These are phyloP conservation scores for Trifolium pratense DNA, from an alignment of 306 rosid species.

Conservation along the genomic window DNA sequence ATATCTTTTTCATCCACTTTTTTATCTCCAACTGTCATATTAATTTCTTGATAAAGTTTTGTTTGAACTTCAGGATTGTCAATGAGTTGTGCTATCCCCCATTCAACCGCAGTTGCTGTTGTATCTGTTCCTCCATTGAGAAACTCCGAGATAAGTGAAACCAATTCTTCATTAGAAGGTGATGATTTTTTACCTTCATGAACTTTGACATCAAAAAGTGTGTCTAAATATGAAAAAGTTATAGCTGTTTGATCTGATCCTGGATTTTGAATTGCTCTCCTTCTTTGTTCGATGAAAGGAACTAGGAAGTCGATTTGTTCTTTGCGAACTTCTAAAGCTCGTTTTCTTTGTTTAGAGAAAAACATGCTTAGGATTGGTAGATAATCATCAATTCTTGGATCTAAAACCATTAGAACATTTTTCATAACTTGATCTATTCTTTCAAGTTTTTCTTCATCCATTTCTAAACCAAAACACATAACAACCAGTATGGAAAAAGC, in stretches of 20 bases:
- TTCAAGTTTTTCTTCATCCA: constrained; percentile 76
- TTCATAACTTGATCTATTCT: constrained; percentile 77
- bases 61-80: constrained; percentile 57
- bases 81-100: constrained; percentile 80
- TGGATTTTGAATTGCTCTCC: constrained; percentile 65
- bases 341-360: constrained; percentile 80
- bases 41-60: constrained; percentile 55
- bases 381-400: constrained; percentile 87
- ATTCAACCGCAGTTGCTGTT: constrained; percentile 85
- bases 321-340: constrained; percentile 63
- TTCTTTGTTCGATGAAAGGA: constrained; percentile 68
- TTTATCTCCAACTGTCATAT: constrained; percentile 44
- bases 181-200: constrained; percentile 64
- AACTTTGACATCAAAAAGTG: constrained; percentile 68
- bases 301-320: constrained; percentile 66
- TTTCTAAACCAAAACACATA: constrained; percentile 88
- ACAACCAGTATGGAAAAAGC: constrained; percentile 77
- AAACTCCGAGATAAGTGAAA: constrained; percentile 80
- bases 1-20: constrained; percentile 72
- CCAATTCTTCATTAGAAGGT: constrained; percentile 66
- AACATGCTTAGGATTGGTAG: constrained; percentile 78
- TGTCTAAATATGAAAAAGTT: constrained; percentile 89
- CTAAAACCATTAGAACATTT: constrained; percentile 59
- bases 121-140: constrained; percentile 97
- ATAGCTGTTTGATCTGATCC: constrained; percentile 72